A percentile compares a stretch with the other conserved stretches of the same genome.
phyloP scores from a whole-genome alignment of 1,139 yeast genomes.

The Pichia sp. region DNA sequence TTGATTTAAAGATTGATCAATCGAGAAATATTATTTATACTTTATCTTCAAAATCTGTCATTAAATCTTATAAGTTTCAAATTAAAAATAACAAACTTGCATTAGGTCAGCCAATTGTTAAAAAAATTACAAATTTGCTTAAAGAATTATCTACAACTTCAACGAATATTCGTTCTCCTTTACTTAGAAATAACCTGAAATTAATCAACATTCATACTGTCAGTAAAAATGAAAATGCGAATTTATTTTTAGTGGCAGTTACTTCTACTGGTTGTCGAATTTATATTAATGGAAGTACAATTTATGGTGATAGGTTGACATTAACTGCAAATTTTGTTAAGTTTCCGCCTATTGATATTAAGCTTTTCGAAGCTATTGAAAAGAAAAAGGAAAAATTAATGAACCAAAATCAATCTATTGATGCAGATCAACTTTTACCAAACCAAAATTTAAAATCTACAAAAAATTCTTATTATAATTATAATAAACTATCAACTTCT shows the following conservation, averaged over 20 bases:
- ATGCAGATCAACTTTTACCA: constrained; percentile 14
- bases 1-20: constrained; percentile 67
- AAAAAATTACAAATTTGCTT: constrained; percentile 44
- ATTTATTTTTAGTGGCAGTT: constrained; percentile 75
- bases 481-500: neutral
- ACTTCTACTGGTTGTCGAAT: constrained; percentile 82
- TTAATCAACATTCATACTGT: constrained; percentile 62
- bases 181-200: constrained; percentile 35
- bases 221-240: constrained; percentile 56
- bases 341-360: constrained; percentile 68
- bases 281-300: constrained; percentile 49
- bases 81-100: constrained; percentile 22
- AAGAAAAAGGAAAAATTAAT: constrained; percentile 34
- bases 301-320: constrained; percentile 31
- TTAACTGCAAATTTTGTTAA: constrained; percentile 51
- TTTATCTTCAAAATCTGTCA: constrained; percentile 74
- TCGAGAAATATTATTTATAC: constrained; percentile 75
- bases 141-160: constrained; percentile 53
- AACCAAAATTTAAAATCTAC: constrained; percentile 2
- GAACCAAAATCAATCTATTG: constrained; percentile 33
- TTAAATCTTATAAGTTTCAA: constrained; percentile 60
- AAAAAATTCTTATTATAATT: constrained; percentile 1
- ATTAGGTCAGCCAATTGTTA: constrained; percentile 34
- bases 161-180: constrained; percentile 28
- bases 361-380: constrained; percentile 46